phyloP scores from a whole-genome alignment of 768 basidiomycete species.

The Strobilomyces dryophilus region DNA sequence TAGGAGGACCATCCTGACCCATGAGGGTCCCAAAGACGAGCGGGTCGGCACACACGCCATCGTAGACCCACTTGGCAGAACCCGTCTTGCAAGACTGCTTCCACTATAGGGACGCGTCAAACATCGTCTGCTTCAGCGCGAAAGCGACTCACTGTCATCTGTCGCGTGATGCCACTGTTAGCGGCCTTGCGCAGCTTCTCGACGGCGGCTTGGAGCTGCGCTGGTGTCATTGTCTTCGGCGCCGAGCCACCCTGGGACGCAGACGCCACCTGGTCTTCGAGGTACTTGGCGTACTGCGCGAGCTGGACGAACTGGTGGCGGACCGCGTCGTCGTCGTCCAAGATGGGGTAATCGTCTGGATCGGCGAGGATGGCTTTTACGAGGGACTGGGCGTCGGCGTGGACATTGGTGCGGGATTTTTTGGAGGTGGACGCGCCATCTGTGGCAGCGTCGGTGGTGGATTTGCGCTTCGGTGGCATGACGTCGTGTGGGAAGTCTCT shows the following conservation, averaged over 20 bases:
- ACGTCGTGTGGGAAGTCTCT: not conserved
- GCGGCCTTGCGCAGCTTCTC: slow-evolving; percentile 43
- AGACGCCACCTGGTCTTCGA: slow-evolving; percentile 30
- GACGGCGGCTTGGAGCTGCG: slow-evolving; percentile 39
- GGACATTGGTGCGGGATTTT: slow-evolving; percentile 21
- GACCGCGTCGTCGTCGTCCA: slow-evolving; percentile 31
- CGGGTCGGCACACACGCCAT: slow-evolving; percentile 47
- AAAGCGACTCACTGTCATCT: slow-evolving; percentile 36
- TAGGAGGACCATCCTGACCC: slow-evolving; percentile 41
- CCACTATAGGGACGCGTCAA: slow-evolving; percentile 37
- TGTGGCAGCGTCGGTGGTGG: slow-evolving; percentile 17
- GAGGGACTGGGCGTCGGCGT: slow-evolving; percentile 33
- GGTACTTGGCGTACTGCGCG: slow-evolving; percentile 30
- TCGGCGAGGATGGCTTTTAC: slow-evolving; percentile 38
- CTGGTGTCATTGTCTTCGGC: slow-evolving; percentile 33
- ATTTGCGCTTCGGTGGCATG: slow-evolving; percentile 37
- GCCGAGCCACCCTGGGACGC: not conserved
- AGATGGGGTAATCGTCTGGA: slow-evolving; percentile 32
- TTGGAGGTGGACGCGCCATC: slow-evolving; percentile 22
- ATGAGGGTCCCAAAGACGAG: slow-evolving; percentile 45
- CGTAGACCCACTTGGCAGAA: slow-evolving; percentile 46
- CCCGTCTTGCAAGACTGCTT: slow-evolving; percentile 46
- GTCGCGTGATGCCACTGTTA: slow-evolving; percentile 47
- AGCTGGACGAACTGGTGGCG: slow-evolving; percentile 28
- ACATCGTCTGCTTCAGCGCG: not conserved